Percentiles rank a stretch among this genome's conserved stretches.
phyloP scores from a whole-genome alignment of 768 basidiomycete genomes.

The Lentinus tigrinus region DNA sequence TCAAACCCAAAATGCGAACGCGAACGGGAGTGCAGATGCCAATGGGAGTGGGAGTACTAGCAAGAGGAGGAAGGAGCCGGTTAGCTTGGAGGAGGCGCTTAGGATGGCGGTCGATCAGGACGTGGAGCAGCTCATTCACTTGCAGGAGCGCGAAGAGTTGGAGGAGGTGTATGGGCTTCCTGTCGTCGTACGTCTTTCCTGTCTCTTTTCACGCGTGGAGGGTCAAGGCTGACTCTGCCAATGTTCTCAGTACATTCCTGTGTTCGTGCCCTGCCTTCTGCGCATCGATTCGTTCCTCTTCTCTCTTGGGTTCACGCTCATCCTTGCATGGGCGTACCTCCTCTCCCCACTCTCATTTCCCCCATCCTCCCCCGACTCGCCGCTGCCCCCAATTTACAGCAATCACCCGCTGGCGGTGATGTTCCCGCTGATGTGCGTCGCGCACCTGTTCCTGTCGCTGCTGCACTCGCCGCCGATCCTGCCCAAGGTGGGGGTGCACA shows the following conservation, averaged over 20 bases:
- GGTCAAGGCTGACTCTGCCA: neutral
- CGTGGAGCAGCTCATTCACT: conserved; percentile 59
- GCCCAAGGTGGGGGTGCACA: conserved; percentile 73
- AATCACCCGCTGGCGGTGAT: conserved; percentile 27
- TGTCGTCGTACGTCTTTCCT: conserved; percentile 57
- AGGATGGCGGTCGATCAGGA: conserved; percentile 57
- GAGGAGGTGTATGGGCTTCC: conserved; percentile 82
- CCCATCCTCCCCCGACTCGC: neutral
- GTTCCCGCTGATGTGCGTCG: conserved; percentile 27
- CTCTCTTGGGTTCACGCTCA: conserved; percentile 63
- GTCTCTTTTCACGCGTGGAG: neutral
- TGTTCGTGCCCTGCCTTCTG: conserved; percentile 76
- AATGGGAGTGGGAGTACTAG: neutral
- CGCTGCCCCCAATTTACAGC: conserved; percentile 19
- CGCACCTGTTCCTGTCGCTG: conserved; percentile 54
- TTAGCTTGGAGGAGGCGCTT: conserved; percentile 26
- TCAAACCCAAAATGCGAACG: neutral
- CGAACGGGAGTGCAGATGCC: neutral
- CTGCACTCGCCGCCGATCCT: conserved; percentile 69
- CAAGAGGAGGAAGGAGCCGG: conserved; percentile 4
- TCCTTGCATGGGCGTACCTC: conserved; percentile 62
- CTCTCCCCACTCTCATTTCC: conserved; percentile 44
- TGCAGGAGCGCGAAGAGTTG: conserved; percentile 71
- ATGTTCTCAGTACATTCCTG: conserved; percentile 69
- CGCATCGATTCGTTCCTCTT: conserved; percentile 72